Evolutionary conservation across 495 filamentous ascomycete species (phyloP), one percentile per base, ranked within the genome.

Genomic region (Alectoria sarmentosa): DNA sequence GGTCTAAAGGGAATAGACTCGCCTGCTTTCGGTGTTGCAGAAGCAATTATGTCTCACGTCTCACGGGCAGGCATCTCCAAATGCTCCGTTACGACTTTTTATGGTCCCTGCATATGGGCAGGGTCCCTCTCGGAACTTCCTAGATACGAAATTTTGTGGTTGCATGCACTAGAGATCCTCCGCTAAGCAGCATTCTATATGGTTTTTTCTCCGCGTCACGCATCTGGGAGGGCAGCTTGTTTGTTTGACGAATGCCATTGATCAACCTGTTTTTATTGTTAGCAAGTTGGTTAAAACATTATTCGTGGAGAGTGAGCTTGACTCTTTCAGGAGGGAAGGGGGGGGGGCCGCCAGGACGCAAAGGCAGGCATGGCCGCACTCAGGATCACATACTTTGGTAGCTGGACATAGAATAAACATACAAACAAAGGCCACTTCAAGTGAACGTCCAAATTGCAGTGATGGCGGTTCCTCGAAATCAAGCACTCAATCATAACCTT

Each of bases 161-260:
- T 19, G 52, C 52, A 30, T 34, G 52, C 52, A 32, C 21, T 3
- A 10, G 28, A 17, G 28, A 17, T 30, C 28, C 49, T 54, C 28
- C 26, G 49, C 14, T 54, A 19, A 2, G 44, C 44, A 17, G 49
- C 26, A 54, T 54, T 14, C 23, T 34, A 28, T 14, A 54, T 54
- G 28, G 15, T 55, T 55, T n/a, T 34, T 19, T 55, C 10, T 55
- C 30, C 15, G 52, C 52, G 28, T 55, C n/a, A 34, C 17, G 52
- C 52, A 55, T 55, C 52, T 28, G 52, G 52, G 52, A 21, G 52
- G 52, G 30, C 52, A 55, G 34, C 4, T n/a, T 55, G 52, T 34
- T 21, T 55, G 6, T 15, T 32, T 55, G 52, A 55, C 15, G 28
- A 34, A 19, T 13, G 52, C 17, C 30, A 10, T 34, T 34, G 28